Evolutionary conservation across 1,284 basidiomycete genomes (phyloP), one percentile per base, ranked within the genome.

Genomic region (Mycena sp.): DNA sequence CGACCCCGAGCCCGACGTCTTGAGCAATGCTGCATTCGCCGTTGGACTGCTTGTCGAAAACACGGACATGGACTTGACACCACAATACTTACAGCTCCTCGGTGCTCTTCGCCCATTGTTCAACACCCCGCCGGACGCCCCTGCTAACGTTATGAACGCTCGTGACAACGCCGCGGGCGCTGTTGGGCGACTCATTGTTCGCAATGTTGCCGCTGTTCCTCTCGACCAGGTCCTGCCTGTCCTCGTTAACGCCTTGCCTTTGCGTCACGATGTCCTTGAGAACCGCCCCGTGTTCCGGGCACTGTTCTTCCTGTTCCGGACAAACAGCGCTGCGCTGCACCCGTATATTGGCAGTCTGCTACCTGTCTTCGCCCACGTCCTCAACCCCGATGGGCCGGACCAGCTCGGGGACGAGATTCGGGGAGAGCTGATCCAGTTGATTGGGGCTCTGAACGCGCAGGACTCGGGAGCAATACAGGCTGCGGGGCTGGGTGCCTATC

Each of bases 131-230:
- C 80, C 87, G 11, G 86, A 89, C 61, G 76, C 89, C 7, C 80
- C 87, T 30, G 77, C 88, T 6, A 80, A 93, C 11, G 84, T 85
- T 48, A 80, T 93, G 68, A 96, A 96, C 71, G 96, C 96, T 19
- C 91, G 92, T 64, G 98, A 99, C 79, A 99, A 99, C 76, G 98
- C 98, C 12, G 88, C 92, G 29, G 98, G 98, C 57, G 95, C 96
- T 50, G 91, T 99, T 58, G 89, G 89, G 5, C 90, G 98, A 29
- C 87, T 99, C 80, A 91, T 99, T 72, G 78, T 90, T 71, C 93
- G 93, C 77, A 96, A 96, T 77, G 81, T 87, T 6, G 77, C 83
- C 6, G 94, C 92, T 5, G 80, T 99, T 25, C 98, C 98, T 23
- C 86, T 99, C 45, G 95, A 96, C 62, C 91, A 94, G 76, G 95